Base-by-base conservation (phyloP, 768 basidiomycete genomes). In the Leccinum fibrillosum region DNA sequence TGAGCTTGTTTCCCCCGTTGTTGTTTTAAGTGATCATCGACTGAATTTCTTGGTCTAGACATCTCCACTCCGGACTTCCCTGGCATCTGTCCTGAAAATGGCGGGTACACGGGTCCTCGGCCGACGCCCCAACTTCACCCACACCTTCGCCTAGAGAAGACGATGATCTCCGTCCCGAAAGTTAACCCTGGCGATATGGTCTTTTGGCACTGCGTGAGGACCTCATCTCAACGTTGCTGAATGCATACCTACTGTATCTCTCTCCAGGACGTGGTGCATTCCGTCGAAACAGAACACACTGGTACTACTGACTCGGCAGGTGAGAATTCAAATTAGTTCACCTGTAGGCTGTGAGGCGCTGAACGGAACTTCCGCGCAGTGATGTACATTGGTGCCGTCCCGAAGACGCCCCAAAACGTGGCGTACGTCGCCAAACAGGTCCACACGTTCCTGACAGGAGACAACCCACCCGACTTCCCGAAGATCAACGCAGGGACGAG, bases 371-470 rank as follows among this genome's bases (percentile, higher is more conserved):
- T 6, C 19, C 2, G 7, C 51, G 34, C 62, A 82, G 89, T 90
- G 49, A 88, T 91, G 83, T 92, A 92, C 61, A 91, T 91, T 52
- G 85, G 86, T 1, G 83, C 89, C 6, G 83, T 86, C 10, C 89
- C 88, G 0, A 74, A 81, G 55, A 90, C 87, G 2, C 80, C 82
- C 1, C 74, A 76, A 62, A 89, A 90, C 68, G 75, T 75, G 39
- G 76, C 71, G 13, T 92, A 92, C 64, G 66, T 92, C 49, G 72
- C 76, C 58, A 76, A 78, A 64, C 91, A 92, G 71, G 82, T 77
- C 32, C 80, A 83, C 39, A 71, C 78, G 12, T 92, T 90, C 73
- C 72, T 86, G 42, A 61, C 71, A 8, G 85, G 85, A 7, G 65
- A 80, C 23, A 80, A 86, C 23, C 88, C 89, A 8, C 88, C 89